These are phyloP conservation scores for Torrubiella hemipterigena DNA, from an alignment of 2,329 filamentous ascomycete species.

Conservation along the genomic window DNA sequence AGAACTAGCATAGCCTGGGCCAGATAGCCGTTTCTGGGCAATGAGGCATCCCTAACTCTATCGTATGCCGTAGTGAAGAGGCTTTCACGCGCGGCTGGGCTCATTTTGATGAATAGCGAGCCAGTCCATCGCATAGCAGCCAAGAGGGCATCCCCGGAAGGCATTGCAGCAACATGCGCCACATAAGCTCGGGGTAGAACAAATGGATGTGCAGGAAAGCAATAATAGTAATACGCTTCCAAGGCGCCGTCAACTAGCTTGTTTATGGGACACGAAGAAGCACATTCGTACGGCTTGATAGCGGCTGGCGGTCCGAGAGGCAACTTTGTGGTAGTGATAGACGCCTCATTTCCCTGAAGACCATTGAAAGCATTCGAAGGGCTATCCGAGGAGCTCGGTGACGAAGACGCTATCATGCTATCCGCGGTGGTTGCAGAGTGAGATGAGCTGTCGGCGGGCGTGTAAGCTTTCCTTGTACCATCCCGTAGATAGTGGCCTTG, in stretches of 20 bases:
- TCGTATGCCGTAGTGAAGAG: constrained; percentile 47
- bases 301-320: too few species aligned
- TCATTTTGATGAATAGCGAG: constrained; percentile 39
- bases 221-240: constrained; percentile 45
- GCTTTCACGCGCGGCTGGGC: constrained; percentile 26
- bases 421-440: too few species aligned
- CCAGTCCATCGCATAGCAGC: constrained; percentile 45
- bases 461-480: neutral
- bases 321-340: too few species aligned
- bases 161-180: constrained; percentile 34
- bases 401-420: too few species aligned
- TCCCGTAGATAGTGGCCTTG: constrained; percentile 23
- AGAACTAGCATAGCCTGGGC: constrained; percentile 71
- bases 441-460: too few species aligned
- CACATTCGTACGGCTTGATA: too few species aligned
- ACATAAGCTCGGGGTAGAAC: constrained; percentile 40
- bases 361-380: too few species aligned
- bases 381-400: too few species aligned
- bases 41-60: constrained; percentile 32
- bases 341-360: too few species aligned
- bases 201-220: constrained; percentile 46
- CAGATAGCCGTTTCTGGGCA: constrained; percentile 44
- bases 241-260: constrained; percentile 38
- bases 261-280: too few species aligned
- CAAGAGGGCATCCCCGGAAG: constrained; percentile 33